A percentile compares a stretch with the other conserved stretches of the same genome.
phyloP scores from a whole-genome alignment of 2,329 filamentous ascomycete species.

The Aureobasidium sp. region DNA sequence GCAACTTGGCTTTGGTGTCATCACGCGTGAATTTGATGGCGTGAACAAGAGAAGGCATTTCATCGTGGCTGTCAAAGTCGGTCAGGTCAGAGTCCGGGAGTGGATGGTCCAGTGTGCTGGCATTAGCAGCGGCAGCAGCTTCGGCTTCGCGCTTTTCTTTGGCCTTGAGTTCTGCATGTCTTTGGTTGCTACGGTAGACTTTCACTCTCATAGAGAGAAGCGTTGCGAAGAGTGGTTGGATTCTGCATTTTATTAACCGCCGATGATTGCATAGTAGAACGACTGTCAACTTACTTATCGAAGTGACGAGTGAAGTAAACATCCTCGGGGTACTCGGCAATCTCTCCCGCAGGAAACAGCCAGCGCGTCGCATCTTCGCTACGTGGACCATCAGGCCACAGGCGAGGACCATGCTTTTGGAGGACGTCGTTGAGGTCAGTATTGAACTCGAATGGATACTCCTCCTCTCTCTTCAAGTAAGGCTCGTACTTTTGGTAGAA shows the following conservation, averaged over 20 bases:
- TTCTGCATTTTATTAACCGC: background rate
- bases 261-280: background rate
- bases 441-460: background rate
- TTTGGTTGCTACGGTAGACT: background rate
- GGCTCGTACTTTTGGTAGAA: background rate
- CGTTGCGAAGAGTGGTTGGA: background rate
- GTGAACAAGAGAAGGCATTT: background rate
- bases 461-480: background rate
- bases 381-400: conserved; percentile 1
- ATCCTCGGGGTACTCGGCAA: background rate
- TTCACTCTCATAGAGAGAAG: background rate
- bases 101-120: background rate
- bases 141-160: background rate
- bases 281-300: background rate
- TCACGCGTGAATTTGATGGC: background rate
- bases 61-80: background rate
- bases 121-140: background rate
- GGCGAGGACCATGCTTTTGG: background rate
- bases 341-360: background rate
- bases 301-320: background rate
- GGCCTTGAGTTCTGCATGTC: background rate
- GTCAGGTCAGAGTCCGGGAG: background rate
- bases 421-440: background rate
- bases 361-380: background rate
- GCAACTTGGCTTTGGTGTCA: background rate